A percentile compares a stretch with the other conserved stretches of the same genome.
Conservation (phyloP, 2,329 filamentous ascomycete species). For the Phaeophleospora eucalypticola region DNA sequence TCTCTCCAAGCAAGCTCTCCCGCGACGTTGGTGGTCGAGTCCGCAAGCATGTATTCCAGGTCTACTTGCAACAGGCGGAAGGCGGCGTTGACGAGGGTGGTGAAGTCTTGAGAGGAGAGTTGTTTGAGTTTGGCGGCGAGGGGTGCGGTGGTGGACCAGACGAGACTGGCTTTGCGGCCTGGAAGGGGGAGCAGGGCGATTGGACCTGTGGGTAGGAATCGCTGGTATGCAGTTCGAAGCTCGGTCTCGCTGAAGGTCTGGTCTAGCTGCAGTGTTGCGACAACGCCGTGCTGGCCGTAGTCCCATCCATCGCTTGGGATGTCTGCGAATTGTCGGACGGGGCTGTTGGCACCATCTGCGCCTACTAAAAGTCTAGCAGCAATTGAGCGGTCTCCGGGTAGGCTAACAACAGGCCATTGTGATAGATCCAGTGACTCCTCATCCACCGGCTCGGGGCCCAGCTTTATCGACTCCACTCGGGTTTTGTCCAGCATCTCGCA, state of each 20-base stretch:
- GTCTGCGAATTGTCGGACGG: conserved; percentile 81
- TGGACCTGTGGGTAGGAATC: conserved; percentile 88
- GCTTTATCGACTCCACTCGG: conserved; percentile 72
- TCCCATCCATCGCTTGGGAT: conserved; percentile 90
- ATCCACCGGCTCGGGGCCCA: conserved; percentile 60
- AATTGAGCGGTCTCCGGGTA: conserved; percentile 62
- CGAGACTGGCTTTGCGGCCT: conserved; percentile 74
- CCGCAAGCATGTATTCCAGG: conserved; percentile 74
- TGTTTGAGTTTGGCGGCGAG: conserved; percentile 76
- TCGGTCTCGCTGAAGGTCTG: conserved; percentile 25
- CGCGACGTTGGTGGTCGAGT: conserved; percentile 42
- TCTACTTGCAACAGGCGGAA: conserved; percentile 79
- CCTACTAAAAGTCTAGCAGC: conserved; percentile 83
- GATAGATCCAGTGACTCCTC: conserved; percentile 63
- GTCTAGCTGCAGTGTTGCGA: conserved; percentile 74
- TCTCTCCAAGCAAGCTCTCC: conserved; percentile 84
- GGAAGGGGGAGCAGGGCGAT: conserved; percentile 89
- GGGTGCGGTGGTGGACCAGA: conserved; percentile 88
- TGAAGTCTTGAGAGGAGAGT: conserved; percentile 67
- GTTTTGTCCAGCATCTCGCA: conserved; percentile 71
- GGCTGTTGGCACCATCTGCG: conserved; percentile 91
- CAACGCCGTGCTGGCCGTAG: conserved; percentile 83
- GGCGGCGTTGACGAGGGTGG: conserved; percentile 86
- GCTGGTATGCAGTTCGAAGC: conserved; percentile 81
- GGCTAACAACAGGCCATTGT: conserved; percentile 78